Evolutionary conservation across 441 rosid genomes (phyloP).

Genomic region (Euphorbia corollata): DNA sequence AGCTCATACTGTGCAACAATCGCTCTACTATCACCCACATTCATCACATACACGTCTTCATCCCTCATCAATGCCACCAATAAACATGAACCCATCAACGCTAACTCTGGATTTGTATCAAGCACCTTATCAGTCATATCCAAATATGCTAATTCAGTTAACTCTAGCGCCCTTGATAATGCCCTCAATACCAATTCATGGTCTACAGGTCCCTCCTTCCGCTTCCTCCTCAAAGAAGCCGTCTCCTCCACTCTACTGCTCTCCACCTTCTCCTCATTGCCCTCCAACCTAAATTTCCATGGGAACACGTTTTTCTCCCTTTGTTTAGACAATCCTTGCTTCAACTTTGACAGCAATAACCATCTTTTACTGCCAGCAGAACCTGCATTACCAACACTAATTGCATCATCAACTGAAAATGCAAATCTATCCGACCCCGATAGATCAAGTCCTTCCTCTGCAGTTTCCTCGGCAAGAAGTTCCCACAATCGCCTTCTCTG

Average conservation of each 20-base stretch:
- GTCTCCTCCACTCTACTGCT: conserved; percentile 43
- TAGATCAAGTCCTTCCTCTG: conserved; percentile 85
- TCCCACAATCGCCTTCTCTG: conserved; percentile 68
- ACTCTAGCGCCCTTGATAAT: conserved; percentile 74
- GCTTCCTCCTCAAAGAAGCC: conserved; percentile 38
- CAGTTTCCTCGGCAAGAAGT: conserved; percentile 68
- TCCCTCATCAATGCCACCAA: conserved; percentile 87
- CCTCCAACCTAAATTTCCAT: conserved; percentile 70
- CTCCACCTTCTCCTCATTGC: conserved; percentile 32
- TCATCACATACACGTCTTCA: conserved; percentile 94
- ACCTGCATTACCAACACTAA: conserved; percentile 54
- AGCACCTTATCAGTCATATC: conserved; percentile 96
- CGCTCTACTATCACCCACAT: conserved; percentile 95
- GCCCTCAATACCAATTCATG: conserved; percentile 75
- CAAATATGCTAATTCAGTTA: conserved; percentile 68
- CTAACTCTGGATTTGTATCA: conserved; percentile 80
- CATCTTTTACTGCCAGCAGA: conserved; percentile 68
- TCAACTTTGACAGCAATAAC: conserved; percentile 74
- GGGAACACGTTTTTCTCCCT: conserved; percentile 59
- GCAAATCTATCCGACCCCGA: conserved; percentile 90
- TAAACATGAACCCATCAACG: conserved; percentile 94
- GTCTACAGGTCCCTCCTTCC: conserved; percentile 71
- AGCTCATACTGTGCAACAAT: conserved; percentile 71
- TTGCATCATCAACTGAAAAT: conserved; percentile 81
- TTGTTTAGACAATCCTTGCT: conserved; percentile 63